Base-by-base conservation (phyloP, 1,284 basidiomycete genomes). In the Schizophyllum commune region DNA sequence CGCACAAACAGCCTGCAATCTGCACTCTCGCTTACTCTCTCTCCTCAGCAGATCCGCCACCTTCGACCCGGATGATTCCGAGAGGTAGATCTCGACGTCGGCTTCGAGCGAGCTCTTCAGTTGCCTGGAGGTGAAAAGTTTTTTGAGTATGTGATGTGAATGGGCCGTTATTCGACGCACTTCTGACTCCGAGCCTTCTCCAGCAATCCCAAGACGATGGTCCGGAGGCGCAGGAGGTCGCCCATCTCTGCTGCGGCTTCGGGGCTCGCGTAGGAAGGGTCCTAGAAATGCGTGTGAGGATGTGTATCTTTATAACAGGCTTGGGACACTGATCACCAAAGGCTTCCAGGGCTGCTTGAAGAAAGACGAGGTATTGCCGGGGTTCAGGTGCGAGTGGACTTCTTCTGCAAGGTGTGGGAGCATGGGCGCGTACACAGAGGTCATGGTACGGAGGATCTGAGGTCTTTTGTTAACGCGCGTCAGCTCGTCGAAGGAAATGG, bases 391-490 rank as follows among this genome's bases (percentile, higher is more conserved):
- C 55, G 85, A 79, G 67, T 91, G 82, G 57, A 97, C 85, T 71
- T 99, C 96, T 74, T 98, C 96, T 0, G 94, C 91, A 2, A 98
- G 82, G 70, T 97, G 91, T 1, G 97, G 96, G 4, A 92, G 79
- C 32, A 98, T 87, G 0, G 96, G 97, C 0, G 94, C 92, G 54
- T 96, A 77, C 15, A 95, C 81, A 5, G 81, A 81, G 0, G 84
- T 84, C 73, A 95, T 83, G 0, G 85, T 86, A 22, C 78, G 74
- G 58, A 98, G 72, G 47, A 89, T 79, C 92, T 94, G 68, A 4
- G 27, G 33, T 17, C 55, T 47, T 33, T 51, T 55, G 22, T 7
- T 15, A 52, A 17, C 20, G n/a, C 1, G 5, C 19, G 1, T 3
- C 32, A 47, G n/a, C 19, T 2, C 19, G 3, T 55, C 3, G 1